Conservation (phyloP, 441 rosid species). For the Croton laevigatus region DNA sequence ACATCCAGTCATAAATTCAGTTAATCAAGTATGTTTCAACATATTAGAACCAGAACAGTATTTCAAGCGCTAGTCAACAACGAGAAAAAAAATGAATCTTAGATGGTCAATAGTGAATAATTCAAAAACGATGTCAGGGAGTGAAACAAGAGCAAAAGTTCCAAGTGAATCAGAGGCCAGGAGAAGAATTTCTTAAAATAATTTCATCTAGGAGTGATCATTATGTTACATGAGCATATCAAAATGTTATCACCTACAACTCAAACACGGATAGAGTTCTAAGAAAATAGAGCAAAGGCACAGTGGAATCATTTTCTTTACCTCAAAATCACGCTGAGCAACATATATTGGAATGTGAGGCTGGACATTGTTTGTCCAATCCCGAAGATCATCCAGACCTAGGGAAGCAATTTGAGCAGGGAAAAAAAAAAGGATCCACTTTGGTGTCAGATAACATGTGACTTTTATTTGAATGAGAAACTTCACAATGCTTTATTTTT, state of each 20-base stretch:
- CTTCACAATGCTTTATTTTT: not conserved
- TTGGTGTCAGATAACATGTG: conserved; percentile 19
- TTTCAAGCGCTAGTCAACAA: conserved; percentile 1
- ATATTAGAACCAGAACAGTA: not conserved
- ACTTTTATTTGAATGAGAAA: conserved; percentile 1
- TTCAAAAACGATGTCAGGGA: not conserved
- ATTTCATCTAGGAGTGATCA: not conserved
- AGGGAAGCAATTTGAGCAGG: conserved; percentile 18
- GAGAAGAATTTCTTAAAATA: not conserved
- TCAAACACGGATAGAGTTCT: not conserved
- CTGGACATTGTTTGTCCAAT: conserved; percentile 97
- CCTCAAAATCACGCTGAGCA: conserved; percentile 82
- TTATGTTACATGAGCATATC: not conserved
- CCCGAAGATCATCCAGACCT: conserved; percentile 98
- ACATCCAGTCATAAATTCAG: conserved; percentile 6
- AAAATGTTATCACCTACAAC: not conserved
- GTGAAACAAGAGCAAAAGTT: not conserved
- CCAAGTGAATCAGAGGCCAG: not conserved
- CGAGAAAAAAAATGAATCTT: not conserved
- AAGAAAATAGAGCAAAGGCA: not conserved
- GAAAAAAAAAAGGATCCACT: conserved; percentile 13
- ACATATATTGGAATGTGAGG: conserved; percentile 75
- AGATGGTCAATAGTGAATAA: not conserved
- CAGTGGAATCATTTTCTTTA: conserved; percentile 17
- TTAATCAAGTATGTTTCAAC: not conserved